A percentile compares a stretch with the other conserved stretches of the same genome.
These are phyloP conservation scores for Fonsecaea monophora DNA, from an alignment of 2,329 filamentous ascomycete genomes.

Conservation along the genomic window DNA sequence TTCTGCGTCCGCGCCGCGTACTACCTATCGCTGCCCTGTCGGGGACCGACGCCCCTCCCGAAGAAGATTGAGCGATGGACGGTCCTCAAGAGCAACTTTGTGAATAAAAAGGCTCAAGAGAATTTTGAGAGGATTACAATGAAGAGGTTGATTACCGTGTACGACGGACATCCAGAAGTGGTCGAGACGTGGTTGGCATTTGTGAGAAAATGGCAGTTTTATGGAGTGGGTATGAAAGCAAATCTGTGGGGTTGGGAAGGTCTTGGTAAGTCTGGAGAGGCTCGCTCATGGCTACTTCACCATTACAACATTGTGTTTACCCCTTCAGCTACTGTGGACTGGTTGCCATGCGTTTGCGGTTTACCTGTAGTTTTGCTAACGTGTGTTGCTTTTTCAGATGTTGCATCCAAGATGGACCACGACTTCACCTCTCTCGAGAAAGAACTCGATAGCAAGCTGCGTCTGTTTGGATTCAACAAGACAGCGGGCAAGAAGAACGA, in stretches of 20 bases:
- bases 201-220: slow-evolving; percentile 87
- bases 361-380: slow-evolving; percentile 4
- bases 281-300: neutral
- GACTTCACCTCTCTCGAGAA: slow-evolving; percentile 48
- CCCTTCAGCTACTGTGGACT: slow-evolving; percentile 20
- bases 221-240: slow-evolving; percentile 98
- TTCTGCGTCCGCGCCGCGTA: slow-evolving; percentile 95
- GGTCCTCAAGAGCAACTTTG: slow-evolving; percentile 84
- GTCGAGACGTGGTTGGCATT: slow-evolving; percentile 94
- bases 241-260: slow-evolving; percentile 90
- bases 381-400: slow-evolving; percentile 43
- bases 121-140: slow-evolving; percentile 94
- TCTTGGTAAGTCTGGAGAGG: slow-evolving; percentile 61
- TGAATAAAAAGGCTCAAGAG: slow-evolving; percentile 96
- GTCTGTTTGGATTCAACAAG: slow-evolving; percentile 51
- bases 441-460: slow-evolving; percentile 49
- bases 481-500: slow-evolving; percentile 43
- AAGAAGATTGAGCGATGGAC: slow-evolving; percentile 93
- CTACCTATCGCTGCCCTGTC: slow-evolving; percentile 85
- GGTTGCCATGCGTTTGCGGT: neutral
- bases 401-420: slow-evolving; percentile 50
- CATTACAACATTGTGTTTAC: neutral
- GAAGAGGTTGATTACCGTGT: slow-evolving; percentile 86
- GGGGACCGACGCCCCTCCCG: slow-evolving; percentile 84
- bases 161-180: slow-evolving; percentile 85